Evolutionary conservation across 73 alveolate species (phyloP), one percentile per base, ranked within the genome.

Genomic region (Blepharisma stoltei): DNA sequence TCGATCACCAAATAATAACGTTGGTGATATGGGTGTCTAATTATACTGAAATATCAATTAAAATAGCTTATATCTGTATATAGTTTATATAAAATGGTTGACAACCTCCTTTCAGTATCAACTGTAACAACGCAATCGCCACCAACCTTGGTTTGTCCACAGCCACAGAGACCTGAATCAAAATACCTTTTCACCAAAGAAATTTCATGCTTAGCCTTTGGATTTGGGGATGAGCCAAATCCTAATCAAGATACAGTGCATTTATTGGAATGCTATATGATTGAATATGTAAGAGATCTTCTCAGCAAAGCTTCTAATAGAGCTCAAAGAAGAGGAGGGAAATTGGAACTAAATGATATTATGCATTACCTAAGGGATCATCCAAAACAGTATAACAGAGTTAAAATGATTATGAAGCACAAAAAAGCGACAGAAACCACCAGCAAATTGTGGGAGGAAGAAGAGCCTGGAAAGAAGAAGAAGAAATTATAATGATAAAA

Each of bases 351-450:
- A 20, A 8, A n/a, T 14, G 73, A 60, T 25, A 14, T 60, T 8
- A 60, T 60, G 73, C 73, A 60, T 38, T 60, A 60, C 46, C 4
- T 60, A 60, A 60, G 23, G 23, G 73, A 60, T 38, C 73, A 60
- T 14, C 73, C 73, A 60, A 60, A 60, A 25, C 73, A 60, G 23
- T 60, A 18, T 60, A n/a, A 60, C 23, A n/a, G 73, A 14, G 23
- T 60, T 2, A 60, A 60, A 60, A 25, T 14, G 37, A n/a, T 60
- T n/a, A n/a, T 14, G 23, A 60, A 60, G 23, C 27, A 11, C 2
- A 50, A 50, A 18, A 50, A 50, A 50, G 41, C 41, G 3, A 32
- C 41, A 32, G 41, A 32, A 32, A 32, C 41, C 41, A 32, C 41
- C 41, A 32, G 41, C 41, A 32, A 32, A 32, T 32, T 32, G 41